These are phyloP conservation scores for Oryza meyeriana DNA, from an alignment of 176 grass and related monocot species.

Conservation along the genomic window DNA sequence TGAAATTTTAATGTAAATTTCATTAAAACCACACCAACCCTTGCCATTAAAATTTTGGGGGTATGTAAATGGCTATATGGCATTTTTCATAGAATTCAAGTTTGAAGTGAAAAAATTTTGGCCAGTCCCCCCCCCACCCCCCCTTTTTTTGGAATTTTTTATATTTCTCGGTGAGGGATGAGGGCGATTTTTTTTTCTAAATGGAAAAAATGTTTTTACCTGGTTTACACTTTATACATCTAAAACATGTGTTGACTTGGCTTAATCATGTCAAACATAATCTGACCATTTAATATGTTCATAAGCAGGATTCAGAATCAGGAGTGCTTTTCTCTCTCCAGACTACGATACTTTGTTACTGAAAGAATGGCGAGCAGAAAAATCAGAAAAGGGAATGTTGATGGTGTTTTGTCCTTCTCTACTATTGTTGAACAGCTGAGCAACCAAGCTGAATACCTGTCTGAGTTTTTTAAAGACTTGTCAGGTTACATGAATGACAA, in stretches of 20 bases:
- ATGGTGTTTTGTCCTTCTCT: conserved; percentile 49
- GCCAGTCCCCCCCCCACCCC: too few species aligned
- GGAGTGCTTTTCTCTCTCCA: conserved; percentile 44
- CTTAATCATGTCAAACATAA: not conserved
- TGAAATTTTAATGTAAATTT: not conserved
- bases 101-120: too few species aligned
- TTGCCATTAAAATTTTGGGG: too few species aligned
- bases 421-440: conserved; percentile 56
- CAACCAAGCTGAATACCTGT: conserved; percentile 45
- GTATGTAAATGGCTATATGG: too few species aligned
- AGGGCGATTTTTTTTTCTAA: too few species aligned
- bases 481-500: conserved; percentile 61
- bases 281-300: conserved; percentile 29
- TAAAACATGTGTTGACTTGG: conserved; percentile 23
- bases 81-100: too few species aligned
- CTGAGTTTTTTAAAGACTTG: conserved; percentile 55
- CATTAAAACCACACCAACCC: too few species aligned
- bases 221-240: not conserved
- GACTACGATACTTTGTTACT: conserved; percentile 62
- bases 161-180: not conserved
- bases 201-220: not conserved
- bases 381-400: conserved; percentile 39
- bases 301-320: conserved; percentile 55
- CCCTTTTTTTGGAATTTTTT: not conserved
- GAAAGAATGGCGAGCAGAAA: conserved; percentile 38